Evolutionary conservation across 208 protist genomes (phyloP), one percentile per base, ranked within the genome.

Genomic region (Entamoeba histolytica): DNA sequence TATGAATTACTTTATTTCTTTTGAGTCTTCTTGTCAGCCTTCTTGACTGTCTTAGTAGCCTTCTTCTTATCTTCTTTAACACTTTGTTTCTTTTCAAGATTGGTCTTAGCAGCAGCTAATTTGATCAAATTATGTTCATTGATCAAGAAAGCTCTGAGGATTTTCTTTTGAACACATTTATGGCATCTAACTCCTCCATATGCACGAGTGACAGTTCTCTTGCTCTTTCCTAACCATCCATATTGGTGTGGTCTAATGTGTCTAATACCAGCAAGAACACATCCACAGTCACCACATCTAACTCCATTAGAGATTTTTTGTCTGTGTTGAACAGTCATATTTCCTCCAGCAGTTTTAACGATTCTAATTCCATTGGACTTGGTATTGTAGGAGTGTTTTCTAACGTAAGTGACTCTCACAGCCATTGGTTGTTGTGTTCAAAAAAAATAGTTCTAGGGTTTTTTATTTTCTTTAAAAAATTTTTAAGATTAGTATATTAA

Each of bases 301-400:
- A 14, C 7, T 31, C 44, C 44, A 91, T 35, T n/a, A 35, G 31
- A 14, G 35, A 39, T 73, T 51, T 94, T 94, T 49, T 78, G 61
- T 3, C 55, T 17, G 49, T 94, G 55, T 19, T 52, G 91, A 78
- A 52, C 49, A 31, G 35, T 35, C 12, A 92, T 44, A 1, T 55
- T 19, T 39, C 93, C 91, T 35, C 93, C 93, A 91, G 93, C 87
- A 19, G 93, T 94, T 78, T 91, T 93, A 91, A 93, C 92, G 19
- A 78, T 78, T 23, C n/a, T 23, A 78, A 78, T 78, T 78, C 15
- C n/a, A 35, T 78, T 78, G 7, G 61, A 78, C 28, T 35, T 78
- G 1, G 61, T 78, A 19, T 78, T 78, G 61, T 78, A 78, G 6
- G 61, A 78, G 19, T 78, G 61, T 78, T 78, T 78, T 39, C 61